Evolutionary conservation across 2,329 filamentous ascomycete genomes (phyloP).

Genomic region (Fusarium duplospermum): DNA sequence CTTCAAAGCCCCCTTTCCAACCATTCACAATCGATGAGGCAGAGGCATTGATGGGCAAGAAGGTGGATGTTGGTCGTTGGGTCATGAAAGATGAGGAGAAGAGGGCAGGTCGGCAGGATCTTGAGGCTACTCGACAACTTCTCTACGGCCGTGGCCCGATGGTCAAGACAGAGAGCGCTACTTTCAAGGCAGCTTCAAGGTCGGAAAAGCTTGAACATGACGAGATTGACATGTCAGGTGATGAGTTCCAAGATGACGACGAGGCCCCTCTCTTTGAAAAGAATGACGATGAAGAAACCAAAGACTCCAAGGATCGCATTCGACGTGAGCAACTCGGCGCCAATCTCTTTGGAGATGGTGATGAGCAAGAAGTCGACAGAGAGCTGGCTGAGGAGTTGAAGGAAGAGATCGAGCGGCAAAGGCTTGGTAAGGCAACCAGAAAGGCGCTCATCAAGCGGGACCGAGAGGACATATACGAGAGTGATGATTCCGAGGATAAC

Average conservation of each 20-base stretch:
- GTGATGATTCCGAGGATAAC: slow-evolving; percentile 65
- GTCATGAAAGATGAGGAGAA: slow-evolving; percentile 77
- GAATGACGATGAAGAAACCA: slow-evolving; percentile 84
- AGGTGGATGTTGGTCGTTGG: slow-evolving; percentile 82
- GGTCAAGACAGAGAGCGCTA: slow-evolving; percentile 76
- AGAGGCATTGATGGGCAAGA: slow-evolving; percentile 84
- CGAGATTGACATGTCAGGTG: slow-evolving; percentile 74
- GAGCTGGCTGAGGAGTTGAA: slow-evolving; percentile 77
- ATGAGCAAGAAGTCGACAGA: slow-evolving; percentile 78
- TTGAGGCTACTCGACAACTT: slow-evolving; percentile 67
- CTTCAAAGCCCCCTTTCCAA: slow-evolving; percentile 81
- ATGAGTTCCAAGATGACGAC: slow-evolving; percentile 90
- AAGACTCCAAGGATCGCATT: slow-evolving; percentile 77
- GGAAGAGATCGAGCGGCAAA: slow-evolving; percentile 76
- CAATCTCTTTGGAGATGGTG: slow-evolving; percentile 79
- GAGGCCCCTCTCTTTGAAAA: slow-evolving; percentile 80
- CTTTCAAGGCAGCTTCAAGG: slow-evolving; percentile 69
- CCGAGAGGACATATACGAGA: slow-evolving; percentile 87
- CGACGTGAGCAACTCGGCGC: slow-evolving; percentile 87
- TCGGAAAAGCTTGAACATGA: slow-evolving; percentile 77
- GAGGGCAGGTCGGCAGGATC: slow-evolving; percentile 65
- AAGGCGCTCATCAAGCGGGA: slow-evolving; percentile 88
- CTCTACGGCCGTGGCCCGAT: slow-evolving; percentile 65
- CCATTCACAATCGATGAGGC: slow-evolving; percentile 85
- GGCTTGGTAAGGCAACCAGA: slow-evolving; percentile 79